phyloP scores from a whole-genome alignment of 345 rosid genomes.

The Pugionium dolabratum region DNA sequence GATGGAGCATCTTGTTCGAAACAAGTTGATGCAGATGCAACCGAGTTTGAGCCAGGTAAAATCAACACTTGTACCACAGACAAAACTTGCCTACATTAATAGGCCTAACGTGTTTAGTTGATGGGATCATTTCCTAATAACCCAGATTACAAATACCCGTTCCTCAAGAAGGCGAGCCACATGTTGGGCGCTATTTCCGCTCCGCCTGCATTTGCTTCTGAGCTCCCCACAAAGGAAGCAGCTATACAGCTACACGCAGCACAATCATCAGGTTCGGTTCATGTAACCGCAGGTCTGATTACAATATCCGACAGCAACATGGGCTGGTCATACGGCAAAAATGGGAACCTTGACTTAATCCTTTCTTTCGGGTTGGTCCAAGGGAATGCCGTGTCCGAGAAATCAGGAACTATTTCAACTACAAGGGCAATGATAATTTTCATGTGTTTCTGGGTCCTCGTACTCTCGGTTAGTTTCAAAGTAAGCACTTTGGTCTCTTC shows the following conservation, averaged over 20 bases:
- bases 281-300: slow-evolving; percentile 75
- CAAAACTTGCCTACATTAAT: slow-evolving; percentile 6
- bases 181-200: slow-evolving; percentile 72
- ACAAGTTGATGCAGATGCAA: slow-evolving; percentile 45
- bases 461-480: slow-evolving; percentile 67
- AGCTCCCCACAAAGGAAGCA: slow-evolving; percentile 67
- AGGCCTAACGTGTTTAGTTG: slow-evolving; percentile 6
- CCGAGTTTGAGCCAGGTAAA: slow-evolving; percentile 60
- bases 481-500: slow-evolving; percentile 53
- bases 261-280: slow-evolving; percentile 71
- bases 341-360: slow-evolving; percentile 52
- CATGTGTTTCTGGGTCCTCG: slow-evolving; percentile 63
- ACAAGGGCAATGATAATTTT: slow-evolving; percentile 50
- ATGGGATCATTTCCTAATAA: slow-evolving; percentile 3
- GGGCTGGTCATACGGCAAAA: slow-evolving; percentile 67
- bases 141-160: slow-evolving; percentile 65
- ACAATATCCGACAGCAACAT: slow-evolving; percentile 59
- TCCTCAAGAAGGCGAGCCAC: slow-evolving; percentile 70
- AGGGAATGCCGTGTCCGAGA: slow-evolving; percentile 39
- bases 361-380: slow-evolving; percentile 55
- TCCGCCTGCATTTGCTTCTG: slow-evolving; percentile 72
- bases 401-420: slow-evolving; percentile 43
- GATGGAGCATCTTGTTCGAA: slow-evolving; percentile 59
- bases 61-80: background rate
- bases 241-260: slow-evolving; percentile 53